phyloP scores from a whole-genome alignment of 441 rosid genomes.

The Croton laevigatus region DNA sequence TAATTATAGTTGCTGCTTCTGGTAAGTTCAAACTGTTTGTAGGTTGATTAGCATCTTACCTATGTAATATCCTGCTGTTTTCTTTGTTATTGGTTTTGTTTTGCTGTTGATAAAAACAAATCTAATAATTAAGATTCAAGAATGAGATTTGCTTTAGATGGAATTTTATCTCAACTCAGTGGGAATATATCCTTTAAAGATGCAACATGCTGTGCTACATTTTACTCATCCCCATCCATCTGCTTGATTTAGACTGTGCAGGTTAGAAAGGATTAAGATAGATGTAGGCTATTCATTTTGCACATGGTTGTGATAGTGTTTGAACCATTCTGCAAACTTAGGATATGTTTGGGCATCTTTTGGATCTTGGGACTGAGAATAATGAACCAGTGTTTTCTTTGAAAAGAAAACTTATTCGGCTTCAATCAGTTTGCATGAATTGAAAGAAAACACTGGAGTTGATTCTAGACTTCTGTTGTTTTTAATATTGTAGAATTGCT shows the following conservation, averaged over 20 bases:
- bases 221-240: not conserved
- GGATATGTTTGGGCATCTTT: not conserved
- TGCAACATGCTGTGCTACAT: not conserved
- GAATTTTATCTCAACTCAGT: not conserved
- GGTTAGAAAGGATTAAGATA: not conserved
- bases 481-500: not conserved
- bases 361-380: not conserved
- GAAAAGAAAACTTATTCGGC: not conserved
- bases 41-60: not conserved
- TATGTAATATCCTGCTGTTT: not conserved
- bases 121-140: not conserved
- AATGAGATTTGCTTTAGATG: not conserved
- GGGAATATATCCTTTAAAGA: not conserved
- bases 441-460: not conserved
- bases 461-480: not conserved
- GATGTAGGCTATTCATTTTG: not conserved
- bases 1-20: not conserved
- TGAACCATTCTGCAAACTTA: not conserved
- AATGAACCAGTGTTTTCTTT: not conserved
- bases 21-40: not conserved
- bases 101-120: not conserved
- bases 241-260: not conserved
- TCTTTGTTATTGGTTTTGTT: not conserved
- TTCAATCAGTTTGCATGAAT: not conserved
- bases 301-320: not conserved